Conservation (phyloP, 805 yeast species). For the Metschnikowia lachancei region DNA sequence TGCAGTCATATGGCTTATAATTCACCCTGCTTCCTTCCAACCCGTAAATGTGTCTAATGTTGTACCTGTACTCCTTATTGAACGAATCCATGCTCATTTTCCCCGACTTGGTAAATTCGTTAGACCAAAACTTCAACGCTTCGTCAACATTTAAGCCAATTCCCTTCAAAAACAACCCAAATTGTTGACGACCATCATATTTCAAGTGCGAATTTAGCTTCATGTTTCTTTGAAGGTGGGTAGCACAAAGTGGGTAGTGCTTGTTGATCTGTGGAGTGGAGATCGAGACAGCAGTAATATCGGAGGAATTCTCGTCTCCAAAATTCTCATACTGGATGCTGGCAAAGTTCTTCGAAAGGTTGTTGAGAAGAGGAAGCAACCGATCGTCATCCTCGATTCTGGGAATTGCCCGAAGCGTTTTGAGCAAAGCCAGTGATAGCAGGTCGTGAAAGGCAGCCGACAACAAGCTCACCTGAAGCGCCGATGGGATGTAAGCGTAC, state of each 20-base stretch:
- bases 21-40: slow-evolving; percentile 85
- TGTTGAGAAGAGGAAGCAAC: slow-evolving; percentile 75
- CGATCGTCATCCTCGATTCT: slow-evolving; percentile 90
- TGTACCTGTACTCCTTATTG: slow-evolving; percentile 84
- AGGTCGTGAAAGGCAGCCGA: slow-evolving; percentile 61
- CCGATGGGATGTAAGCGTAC: slow-evolving; percentile 78
- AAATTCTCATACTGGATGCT: slow-evolving; percentile 54
- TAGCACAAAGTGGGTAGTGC: slow-evolving; percentile 83
- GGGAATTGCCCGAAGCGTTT: slow-evolving; percentile 76
- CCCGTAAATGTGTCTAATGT: slow-evolving; percentile 86
- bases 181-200: slow-evolving; percentile 81
- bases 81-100: slow-evolving; percentile 66
- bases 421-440: slow-evolving; percentile 51
- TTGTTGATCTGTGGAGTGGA: slow-evolving; percentile 50
- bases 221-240: slow-evolving; percentile 61
- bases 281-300: slow-evolving; percentile 61
- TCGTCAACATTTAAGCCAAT: slow-evolving; percentile 87
- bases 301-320: slow-evolving; percentile 34
- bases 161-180: slow-evolving; percentile 81
- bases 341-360: slow-evolving; percentile 57
- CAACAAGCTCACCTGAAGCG: slow-evolving; percentile 70
- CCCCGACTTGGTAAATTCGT: slow-evolving; percentile 57
- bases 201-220: slow-evolving; percentile 66
- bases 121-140: slow-evolving; percentile 80
- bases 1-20: slow-evolving; percentile 84